A percentile compares a stretch with the other conserved stretches of the same genome.
phyloP scores from a whole-genome alignment of 352 stramenopile species.

The Plasmopara viticola region DNA sequence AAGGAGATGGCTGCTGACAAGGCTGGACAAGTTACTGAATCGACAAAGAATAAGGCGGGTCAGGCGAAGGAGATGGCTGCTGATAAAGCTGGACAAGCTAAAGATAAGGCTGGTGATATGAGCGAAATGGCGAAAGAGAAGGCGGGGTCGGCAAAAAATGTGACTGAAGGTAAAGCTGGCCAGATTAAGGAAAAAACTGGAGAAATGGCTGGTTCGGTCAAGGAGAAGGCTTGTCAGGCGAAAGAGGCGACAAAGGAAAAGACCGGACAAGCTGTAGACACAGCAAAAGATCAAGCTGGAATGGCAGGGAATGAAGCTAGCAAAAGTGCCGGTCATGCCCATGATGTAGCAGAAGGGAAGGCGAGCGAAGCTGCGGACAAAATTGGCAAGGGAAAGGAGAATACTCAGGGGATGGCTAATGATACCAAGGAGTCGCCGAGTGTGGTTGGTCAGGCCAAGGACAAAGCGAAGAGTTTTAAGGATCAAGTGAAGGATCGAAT shows the following conservation, averaged over 20 bases:
- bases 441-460: constrained; percentile 3
- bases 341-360: background rate
- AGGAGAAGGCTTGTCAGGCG: constrained; percentile 3
- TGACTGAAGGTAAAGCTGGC: constrained; percentile 6
- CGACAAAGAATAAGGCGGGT: no score
- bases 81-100: background rate
- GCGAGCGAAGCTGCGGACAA: background rate
- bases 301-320: background rate
- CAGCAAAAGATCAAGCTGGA: background rate
- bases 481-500: constrained; percentile 13
- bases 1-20: constrained; percentile 6
- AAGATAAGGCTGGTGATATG: background rate
- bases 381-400: constrained; percentile 5
- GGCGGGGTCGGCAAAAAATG: constrained; percentile 1
- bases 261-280: background rate
- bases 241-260: background rate
- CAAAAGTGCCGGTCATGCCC: background rate
- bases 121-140: constrained; percentile 8
- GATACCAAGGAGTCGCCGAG: constrained; percentile 13
- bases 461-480: constrained; percentile 14
- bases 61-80: no score
- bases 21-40: no score
- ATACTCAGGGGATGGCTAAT: constrained; percentile 1
- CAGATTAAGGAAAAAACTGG: constrained; percentile 7
- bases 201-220: constrained; percentile 13